Base-by-base conservation (phyloP, 83 land plant species). In the Larix sibirica region DNA sequence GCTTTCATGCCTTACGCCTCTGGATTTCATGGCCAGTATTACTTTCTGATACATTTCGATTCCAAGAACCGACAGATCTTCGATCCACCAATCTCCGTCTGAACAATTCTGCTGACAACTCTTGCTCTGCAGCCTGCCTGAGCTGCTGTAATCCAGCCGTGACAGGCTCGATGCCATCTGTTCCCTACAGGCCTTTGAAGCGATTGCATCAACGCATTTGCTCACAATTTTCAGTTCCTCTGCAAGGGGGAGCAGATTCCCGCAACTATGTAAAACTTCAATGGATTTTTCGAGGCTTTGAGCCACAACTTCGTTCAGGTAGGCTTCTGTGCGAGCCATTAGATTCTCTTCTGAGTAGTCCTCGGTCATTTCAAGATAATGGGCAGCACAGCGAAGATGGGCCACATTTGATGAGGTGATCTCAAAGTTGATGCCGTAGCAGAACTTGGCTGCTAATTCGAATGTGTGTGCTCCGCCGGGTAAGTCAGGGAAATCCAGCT, bases 301-400 rank as follows among this genome's bases (percentile, higher is more conserved):
- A 74, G 93, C 87, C 1, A 94, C 95, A 44, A 94, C 84, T 47
- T 81, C 83, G 9, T 94, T 87, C 26, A 97, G 82, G 75, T 92
- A 96, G 24, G 91, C 90, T 84, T 97, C 99, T n/a, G 95, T 86
- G 14, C 97, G 91, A 33, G 90, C 83, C 68, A 89, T 80, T 67
- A 96, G 97, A 81, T 95, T 96, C 20, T 91, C 97, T 61, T 89
- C 85, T 36, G 91, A 86, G 36, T 87, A 88, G 23, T 90, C 94
- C 16, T 94, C 97, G 4, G 89, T 89, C 99, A 95, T 93, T 80
- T 96, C 97, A 40, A 96, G 96, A 77, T 90, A 95, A 62, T 95
- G 92, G 1, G 96, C 86, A 18, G 85, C 91, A 75, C 97, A 95
- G 67, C 88, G 85, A 0, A 96, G 92, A 66, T 89, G 91, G 21